A percentile compares a stretch with the other conserved stretches of the same genome.
Conservation (phyloP, 176 grass and related monocot species). For the Bromus sterilis region DNA sequence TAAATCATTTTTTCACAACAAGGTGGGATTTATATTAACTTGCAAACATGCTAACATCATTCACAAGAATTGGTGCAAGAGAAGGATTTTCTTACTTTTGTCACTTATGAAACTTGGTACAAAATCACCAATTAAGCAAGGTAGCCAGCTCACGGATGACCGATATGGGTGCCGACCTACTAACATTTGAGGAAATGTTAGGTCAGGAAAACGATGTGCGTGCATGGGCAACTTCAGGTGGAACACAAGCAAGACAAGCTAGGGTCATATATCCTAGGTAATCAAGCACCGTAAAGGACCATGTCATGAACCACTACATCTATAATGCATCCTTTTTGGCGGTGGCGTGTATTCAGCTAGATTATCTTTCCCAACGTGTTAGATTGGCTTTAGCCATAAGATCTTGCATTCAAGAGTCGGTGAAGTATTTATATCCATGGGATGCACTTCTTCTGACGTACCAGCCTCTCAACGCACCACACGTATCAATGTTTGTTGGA, state of each 20-base stretch:
- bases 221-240: not conserved
- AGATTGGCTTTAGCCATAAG: not conserved
- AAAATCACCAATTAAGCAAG: not conserved
- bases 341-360: not conserved
- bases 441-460: not conserved
- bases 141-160: not conserved
- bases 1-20: not conserved
- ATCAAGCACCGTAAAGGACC: not conserved
- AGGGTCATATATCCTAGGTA: not conserved
- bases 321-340: not conserved
- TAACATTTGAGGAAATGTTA: constrained; percentile 6
- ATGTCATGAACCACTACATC: not conserved
- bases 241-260: not conserved
- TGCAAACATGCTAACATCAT: not conserved
- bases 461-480: not conserved
- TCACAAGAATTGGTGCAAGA: not conserved
- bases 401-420: not conserved
- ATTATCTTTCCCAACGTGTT: not conserved
- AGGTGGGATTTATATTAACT: too few species aligned
- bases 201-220: constrained; percentile 14
- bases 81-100: not conserved
- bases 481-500: not conserved
- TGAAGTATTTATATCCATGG: not conserved
- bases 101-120: not conserved
- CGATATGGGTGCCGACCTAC: not conserved